Evolutionary conservation across 345 rosid species (phyloP).

Genomic region (Brassica napus): DNA sequence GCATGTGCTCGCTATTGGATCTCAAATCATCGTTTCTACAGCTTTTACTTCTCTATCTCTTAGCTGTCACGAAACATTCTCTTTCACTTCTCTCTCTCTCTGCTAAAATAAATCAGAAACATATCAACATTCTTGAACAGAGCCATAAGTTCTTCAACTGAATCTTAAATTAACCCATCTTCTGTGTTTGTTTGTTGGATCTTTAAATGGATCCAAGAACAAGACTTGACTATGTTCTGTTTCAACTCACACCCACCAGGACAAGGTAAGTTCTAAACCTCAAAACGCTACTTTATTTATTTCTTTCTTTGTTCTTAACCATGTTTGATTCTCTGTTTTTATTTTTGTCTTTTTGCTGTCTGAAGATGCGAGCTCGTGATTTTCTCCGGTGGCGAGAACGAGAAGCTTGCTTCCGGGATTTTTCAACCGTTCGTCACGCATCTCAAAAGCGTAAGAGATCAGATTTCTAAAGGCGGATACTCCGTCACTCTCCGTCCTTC

Average conservation of each 20-base stretch:
- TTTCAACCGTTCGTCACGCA: slow-evolving; percentile 84
- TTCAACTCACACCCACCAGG: slow-evolving; percentile 96
- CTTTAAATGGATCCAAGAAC: slow-evolving; percentile 73
- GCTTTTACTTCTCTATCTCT: slow-evolving; percentile 24
- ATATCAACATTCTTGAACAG: slow-evolving; percentile 30
- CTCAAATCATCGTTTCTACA: slow-evolving; percentile 23
- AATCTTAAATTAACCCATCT: slow-evolving; percentile 24
- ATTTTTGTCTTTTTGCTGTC: not conserved
- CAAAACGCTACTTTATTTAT: not conserved
- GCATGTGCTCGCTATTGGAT: slow-evolving; percentile 42
- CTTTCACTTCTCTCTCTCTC: slow-evolving; percentile 21
- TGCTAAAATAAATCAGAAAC: not conserved
- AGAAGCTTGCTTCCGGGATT: slow-evolving; percentile 86
- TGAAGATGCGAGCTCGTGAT: slow-evolving; percentile 91
- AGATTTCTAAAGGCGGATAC: slow-evolving; percentile 90
- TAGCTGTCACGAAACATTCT: slow-evolving; percentile 44
- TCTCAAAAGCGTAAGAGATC: slow-evolving; percentile 77
- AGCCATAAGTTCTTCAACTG: slow-evolving; percentile 4
- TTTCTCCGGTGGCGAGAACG: slow-evolving; percentile 64
- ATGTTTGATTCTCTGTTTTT: not conserved
- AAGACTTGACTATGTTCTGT: slow-evolving; percentile 79
- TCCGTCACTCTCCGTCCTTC: slow-evolving; percentile 73
- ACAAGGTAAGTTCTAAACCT: slow-evolving; percentile 64
- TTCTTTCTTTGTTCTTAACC: not conserved
- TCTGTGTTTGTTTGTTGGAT: not conserved